Evolutionary conservation across 306 rosid genomes (phyloP).

Genomic region (Cicer pinnatifidum): DNA sequence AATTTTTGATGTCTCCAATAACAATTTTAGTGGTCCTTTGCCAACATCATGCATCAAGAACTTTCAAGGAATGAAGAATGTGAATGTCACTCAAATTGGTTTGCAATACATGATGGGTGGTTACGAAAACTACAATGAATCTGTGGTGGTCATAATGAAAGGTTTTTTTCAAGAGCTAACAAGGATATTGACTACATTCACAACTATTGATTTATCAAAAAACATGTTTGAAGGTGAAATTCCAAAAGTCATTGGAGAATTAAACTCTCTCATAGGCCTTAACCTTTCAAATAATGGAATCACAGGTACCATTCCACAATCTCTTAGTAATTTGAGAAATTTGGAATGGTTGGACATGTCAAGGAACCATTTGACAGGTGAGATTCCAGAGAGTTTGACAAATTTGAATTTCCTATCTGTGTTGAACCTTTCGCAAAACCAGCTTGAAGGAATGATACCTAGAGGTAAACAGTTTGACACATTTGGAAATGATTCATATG

Average conservation of each 20-base stretch:
- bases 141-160: slow-evolving; percentile 37
- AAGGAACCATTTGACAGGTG: slow-evolving; percentile 10
- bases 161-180: not conserved
- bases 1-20: slow-evolving; percentile 51
- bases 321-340: slow-evolving; percentile 34
- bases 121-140: slow-evolving; percentile 29
- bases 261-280: slow-evolving; percentile 43
- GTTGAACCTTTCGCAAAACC: slow-evolving; percentile 51
- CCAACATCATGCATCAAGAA: slow-evolving; percentile 41
- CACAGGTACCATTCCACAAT: slow-evolving; percentile 45
- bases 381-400: slow-evolving; percentile 40
- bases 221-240: slow-evolving; percentile 52
- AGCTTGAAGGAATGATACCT: slow-evolving; percentile 47
- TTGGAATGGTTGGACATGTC: slow-evolving; percentile 54
- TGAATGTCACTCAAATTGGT: not conserved
- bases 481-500: slow-evolving; percentile 40
- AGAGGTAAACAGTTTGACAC: slow-evolving; percentile 49
- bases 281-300: slow-evolving; percentile 49
- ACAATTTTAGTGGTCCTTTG: slow-evolving; percentile 45
- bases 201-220: slow-evolving; percentile 49
- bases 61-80: slow-evolving; percentile 47
- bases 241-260: slow-evolving; percentile 38
- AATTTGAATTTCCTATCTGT: slow-evolving; percentile 18
- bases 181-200: slow-evolving; percentile 35
- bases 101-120: slow-evolving; percentile 35